Evolutionary conservation across 179 eudicot genomes (phyloP), one percentile per base, ranked within the genome.

Genomic region (Beta lomatogona): DNA sequence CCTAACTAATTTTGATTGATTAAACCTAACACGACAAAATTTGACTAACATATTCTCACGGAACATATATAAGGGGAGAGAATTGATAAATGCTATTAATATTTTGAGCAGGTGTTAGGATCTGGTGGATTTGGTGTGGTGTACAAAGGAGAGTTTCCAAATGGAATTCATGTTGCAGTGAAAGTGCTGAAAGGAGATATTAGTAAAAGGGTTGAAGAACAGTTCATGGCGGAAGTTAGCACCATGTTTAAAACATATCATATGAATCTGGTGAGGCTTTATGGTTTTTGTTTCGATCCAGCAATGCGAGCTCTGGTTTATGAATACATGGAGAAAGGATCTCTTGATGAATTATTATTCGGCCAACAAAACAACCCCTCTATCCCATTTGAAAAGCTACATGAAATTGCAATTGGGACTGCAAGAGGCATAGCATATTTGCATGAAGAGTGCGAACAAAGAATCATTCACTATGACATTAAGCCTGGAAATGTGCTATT

Each of bases 191-290:
- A 88, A 50, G 78, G 82, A 48, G 79, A 60, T n/a, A 50, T 78
- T 6, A 66, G 69, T n/a, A 87, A 82, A 41, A 76, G 76, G 54
- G 75, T 82, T 16, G 88, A 90, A 78, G 89, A 87, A 80, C 91
- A 90, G 60, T 91, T 92, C 87, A 90, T 84, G 93, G 92, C 92
- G 3, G 95, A 89, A 69, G 90, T 90, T 4, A 85, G 87, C 81
- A 87, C 87, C 19, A 89, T 90, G 65, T 88, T 92, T 13, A 89
- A 89, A 75, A 92, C 93, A 28, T 81, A 89, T 75, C 92, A 92
- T 53, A 83, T 79, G 55, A 90, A 90, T 60, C 82, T 90, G 1
- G 95, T 92, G 1, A 86, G 83, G 28, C 89, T 92, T 16, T 92
- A 88, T 10, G 93, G 95, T 0, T 92, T 82, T 75, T 90, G 89